phyloP scores from a whole-genome alignment of 768 basidiomycete genomes.

The Rhizopogon salebrosus region DNA sequence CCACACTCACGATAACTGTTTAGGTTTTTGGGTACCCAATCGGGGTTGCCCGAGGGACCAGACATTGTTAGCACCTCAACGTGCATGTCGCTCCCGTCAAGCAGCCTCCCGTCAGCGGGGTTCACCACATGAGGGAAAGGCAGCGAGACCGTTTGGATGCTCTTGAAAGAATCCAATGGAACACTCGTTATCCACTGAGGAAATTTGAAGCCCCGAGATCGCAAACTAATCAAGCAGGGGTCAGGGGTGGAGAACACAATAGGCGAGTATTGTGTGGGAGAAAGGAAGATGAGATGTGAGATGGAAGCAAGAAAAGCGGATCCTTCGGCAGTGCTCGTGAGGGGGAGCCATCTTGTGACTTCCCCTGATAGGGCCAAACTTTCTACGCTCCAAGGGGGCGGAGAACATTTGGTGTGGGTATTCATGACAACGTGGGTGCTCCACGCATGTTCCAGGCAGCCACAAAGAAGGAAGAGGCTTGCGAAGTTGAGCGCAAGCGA shows the following conservation, averaged over 20 bases:
- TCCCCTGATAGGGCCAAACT: conserved; percentile 29
- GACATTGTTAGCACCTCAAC: neutral
- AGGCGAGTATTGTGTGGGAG: neutral
- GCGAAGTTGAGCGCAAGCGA: conserved; percentile 28
- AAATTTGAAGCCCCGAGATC: neutral
- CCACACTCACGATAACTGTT: neutral
- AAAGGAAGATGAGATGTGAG: conserved; percentile 31
- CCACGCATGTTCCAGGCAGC: conserved; percentile 20
- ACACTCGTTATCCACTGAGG: conserved; percentile 22
- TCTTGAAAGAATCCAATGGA: conserved; percentile 28
- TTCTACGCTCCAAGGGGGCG: conserved; percentile 12
- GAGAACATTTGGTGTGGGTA: neutral
- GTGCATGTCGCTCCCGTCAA: neutral
- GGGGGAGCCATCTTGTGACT: conserved; percentile 26
- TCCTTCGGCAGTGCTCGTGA: conserved; percentile 28
- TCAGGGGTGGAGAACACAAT: neutral
- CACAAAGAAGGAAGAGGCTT: conserved; percentile 31
- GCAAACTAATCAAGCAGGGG: neutral
- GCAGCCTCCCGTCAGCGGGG: neutral
- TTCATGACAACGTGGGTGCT: neutral
- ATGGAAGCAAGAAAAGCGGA: conserved; percentile 29
- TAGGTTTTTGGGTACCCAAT: neutral
- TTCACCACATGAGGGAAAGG: neutral
- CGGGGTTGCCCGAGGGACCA: neutral
- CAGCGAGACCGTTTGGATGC: conserved; percentile 11